Conservation (phyloP, 306 rosid species). For the Oxytropis ochrocephala region DNA sequence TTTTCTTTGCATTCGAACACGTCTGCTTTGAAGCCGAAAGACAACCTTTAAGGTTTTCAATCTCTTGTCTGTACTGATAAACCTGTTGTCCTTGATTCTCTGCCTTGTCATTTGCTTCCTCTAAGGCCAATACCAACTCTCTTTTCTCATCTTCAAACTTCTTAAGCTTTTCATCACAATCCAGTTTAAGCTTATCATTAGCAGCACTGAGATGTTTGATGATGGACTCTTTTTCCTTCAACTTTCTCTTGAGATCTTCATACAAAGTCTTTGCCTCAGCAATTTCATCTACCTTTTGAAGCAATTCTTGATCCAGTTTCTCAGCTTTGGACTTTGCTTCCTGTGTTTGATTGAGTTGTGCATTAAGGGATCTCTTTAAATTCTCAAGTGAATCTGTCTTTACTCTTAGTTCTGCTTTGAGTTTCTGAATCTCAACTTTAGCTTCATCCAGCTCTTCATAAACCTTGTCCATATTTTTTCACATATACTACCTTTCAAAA, state of each 20-base stretch:
- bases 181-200: conserved; percentile 47
- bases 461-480: conserved; percentile 49
- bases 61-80: conserved; percentile 40
- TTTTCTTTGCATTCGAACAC: conserved; percentile 34
- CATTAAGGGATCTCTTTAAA: conserved; percentile 52
- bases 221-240: conserved; percentile 41
- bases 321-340: conserved; percentile 49
- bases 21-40: conserved; percentile 45
- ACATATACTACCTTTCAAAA: neutral
- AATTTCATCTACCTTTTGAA: conserved; percentile 39
- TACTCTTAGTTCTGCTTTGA: conserved; percentile 45
- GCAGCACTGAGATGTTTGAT: conserved; percentile 51
- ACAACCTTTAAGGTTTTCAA: conserved; percentile 42
- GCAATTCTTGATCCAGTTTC: conserved; percentile 48
- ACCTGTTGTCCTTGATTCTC: conserved; percentile 42
- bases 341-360: conserved; percentile 34
- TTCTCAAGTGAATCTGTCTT: conserved; percentile 42
- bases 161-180: conserved; percentile 35
- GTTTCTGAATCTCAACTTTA: conserved; percentile 56
- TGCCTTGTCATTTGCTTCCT: conserved; percentile 51
- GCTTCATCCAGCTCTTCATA: conserved; percentile 64
- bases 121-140: conserved; percentile 45
- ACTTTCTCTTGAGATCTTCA: conserved; percentile 37
- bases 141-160: conserved; percentile 43
- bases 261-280: conserved; percentile 12